phyloP scores from a whole-genome alignment of 1,284 basidiomycete species.

The Inonotus hispidus region DNA sequence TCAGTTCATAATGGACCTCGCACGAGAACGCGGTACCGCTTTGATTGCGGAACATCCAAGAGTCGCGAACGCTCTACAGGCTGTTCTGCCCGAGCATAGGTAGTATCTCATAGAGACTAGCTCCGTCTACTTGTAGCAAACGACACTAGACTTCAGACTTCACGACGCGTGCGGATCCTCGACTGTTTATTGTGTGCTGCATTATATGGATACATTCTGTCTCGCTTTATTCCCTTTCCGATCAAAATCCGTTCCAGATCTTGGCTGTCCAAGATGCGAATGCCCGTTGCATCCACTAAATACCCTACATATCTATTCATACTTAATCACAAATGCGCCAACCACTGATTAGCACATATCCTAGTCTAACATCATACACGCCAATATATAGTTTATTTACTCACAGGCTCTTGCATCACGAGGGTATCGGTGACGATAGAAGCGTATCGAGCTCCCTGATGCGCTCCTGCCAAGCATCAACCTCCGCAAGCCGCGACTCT shows the following conservation, averaged over 20 bases:
- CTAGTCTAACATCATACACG: too few species aligned
- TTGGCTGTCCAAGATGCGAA: too few species aligned
- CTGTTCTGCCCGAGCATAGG: background rate
- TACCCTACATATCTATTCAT: too few species aligned
- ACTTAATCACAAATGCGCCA: too few species aligned
- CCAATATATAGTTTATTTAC: too few species aligned
- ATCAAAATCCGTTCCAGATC: too few species aligned
- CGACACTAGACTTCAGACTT: background rate
- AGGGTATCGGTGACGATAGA: constrained; percentile 28
- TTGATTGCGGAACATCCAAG: background rate
- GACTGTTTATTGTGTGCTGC: too few species aligned
- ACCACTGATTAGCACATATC: too few species aligned
- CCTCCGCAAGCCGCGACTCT: constrained; percentile 61
- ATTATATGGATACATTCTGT: too few species aligned
- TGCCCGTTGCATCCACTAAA: too few species aligned
- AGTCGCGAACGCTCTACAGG: background rate
- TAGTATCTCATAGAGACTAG: background rate
- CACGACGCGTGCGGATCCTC: too few species aligned
- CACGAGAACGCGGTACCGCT: background rate
- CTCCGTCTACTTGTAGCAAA: background rate
- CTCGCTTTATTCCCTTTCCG: too few species aligned
- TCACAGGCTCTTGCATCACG: background rate
- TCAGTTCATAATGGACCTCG: background rate
- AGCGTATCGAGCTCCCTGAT: constrained; percentile 52
- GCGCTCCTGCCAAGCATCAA: constrained; percentile 59